Evolutionary conservation across 495 filamentous ascomycete genomes (phyloP).

Genomic region (Aspergillus bertholletiae): DNA sequence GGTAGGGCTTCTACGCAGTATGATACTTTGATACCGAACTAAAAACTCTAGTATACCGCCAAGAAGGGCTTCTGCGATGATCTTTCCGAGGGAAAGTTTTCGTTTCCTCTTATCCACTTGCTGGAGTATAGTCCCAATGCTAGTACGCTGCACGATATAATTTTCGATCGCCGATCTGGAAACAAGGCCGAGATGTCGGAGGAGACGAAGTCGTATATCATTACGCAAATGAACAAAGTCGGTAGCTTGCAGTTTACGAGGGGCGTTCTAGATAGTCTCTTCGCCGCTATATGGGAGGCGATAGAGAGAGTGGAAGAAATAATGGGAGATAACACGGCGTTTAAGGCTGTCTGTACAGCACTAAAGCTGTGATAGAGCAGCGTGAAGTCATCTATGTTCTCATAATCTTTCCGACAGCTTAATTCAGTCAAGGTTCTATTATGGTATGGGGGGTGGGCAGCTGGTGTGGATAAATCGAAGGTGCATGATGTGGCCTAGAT

Average conservation of each 20-base stretch:
- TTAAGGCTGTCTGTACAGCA: not conserved
- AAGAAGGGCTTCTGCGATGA: constrained; percentile 16
- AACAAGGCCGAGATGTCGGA: not conserved
- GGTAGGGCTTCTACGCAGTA: not conserved
- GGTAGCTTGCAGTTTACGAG: not conserved
- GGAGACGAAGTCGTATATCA: not conserved
- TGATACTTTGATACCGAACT: not conserved
- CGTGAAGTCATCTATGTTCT: too few relatives aligned
- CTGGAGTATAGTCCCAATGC: not conserved
- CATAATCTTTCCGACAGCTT: too few relatives aligned
- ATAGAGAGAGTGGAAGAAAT: not conserved
- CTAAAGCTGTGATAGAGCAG: not conserved
- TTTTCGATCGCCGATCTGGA: not conserved
- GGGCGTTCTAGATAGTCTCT: not conserved
- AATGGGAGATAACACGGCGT: not conserved
- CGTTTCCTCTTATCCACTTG: constrained; percentile 11
- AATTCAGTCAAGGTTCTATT: too few relatives aligned
- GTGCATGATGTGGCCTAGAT: too few relatives aligned
- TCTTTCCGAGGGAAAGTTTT: constrained; percentile 13
- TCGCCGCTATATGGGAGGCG: not conserved
- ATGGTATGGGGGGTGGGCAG: too few relatives aligned
- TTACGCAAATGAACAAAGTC: not conserved
- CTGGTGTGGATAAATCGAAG: too few relatives aligned
- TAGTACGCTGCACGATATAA: not conserved
- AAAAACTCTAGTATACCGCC: constrained; percentile 3